Conservation (phyloP, 257 asterid genomes). For the Paulownia fortunei region DNA sequence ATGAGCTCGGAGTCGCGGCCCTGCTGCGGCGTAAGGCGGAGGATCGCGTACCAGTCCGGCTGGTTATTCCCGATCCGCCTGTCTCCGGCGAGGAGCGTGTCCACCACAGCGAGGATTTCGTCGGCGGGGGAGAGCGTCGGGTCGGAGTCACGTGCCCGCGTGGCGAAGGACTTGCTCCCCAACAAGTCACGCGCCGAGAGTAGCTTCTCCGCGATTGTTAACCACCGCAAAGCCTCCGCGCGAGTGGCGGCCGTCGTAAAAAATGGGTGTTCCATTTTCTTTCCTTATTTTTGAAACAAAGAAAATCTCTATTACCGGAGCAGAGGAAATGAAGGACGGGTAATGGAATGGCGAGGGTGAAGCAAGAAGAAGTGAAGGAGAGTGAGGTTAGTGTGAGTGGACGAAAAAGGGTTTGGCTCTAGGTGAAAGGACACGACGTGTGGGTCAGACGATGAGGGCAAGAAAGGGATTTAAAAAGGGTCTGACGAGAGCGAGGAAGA, state of each 20-base stretch:
- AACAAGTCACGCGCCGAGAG: constrained; percentile 59
- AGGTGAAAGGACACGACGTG: constrained; percentile 1
- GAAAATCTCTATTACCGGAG: background rate
- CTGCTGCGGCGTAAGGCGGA: constrained; percentile 55
- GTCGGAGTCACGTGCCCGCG: constrained; percentile 73
- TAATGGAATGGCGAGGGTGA: background rate
- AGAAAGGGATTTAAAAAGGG: background rate
- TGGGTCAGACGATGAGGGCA: constrained; percentile 11
- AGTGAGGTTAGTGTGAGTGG: background rate
- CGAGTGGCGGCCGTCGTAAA: constrained; percentile 48
- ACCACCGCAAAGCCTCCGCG: constrained; percentile 73
- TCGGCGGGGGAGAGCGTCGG: constrained; percentile 57
- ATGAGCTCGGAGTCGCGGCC: constrained; percentile 57
- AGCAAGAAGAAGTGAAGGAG: background rate
- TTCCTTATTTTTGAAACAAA: background rate
- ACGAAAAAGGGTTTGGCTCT: constrained; percentile 26
- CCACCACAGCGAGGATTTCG: constrained; percentile 70
- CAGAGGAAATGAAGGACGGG: background rate
- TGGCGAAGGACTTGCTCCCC: constrained; percentile 70
- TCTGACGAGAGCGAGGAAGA: background rate
- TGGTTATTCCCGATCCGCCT: constrained; percentile 56
- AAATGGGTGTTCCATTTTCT: constrained; percentile 66
- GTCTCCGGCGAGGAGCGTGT: constrained; percentile 74
- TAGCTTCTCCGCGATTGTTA: constrained; percentile 69
- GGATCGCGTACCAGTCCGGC: constrained; percentile 74